Evolutionary conservation across 75 land plant species (phyloP).

Genomic region (Gnetum montanum): DNA sequence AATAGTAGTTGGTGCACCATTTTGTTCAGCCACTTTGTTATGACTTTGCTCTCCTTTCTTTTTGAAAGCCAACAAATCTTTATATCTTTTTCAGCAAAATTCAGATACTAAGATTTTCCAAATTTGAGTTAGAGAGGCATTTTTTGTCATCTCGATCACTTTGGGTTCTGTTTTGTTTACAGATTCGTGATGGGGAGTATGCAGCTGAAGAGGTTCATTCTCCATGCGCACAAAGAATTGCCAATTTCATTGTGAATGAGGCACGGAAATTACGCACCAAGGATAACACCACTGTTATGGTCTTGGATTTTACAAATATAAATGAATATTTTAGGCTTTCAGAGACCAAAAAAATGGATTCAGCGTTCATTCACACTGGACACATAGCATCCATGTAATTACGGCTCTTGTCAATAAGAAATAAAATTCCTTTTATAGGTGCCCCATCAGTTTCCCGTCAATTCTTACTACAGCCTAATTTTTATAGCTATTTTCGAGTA

Average conservation of each 20-base stretch:
- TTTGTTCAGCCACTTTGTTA: too few species aligned
- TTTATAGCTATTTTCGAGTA: too few species aligned
- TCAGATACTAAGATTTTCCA: too few species aligned
- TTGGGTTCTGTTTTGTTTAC: slow-evolving; percentile 7
- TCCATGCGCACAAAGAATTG: slow-evolving; percentile 52
- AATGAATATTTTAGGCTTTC: slow-evolving; percentile 21
- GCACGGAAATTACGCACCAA: slow-evolving; percentile 72
- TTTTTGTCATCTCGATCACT: too few species aligned
- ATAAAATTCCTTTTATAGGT: too few species aligned
- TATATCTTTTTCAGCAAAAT: background rate
- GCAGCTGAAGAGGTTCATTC: slow-evolving; percentile 14
- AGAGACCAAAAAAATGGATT: background rate
- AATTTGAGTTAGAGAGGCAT: too few species aligned
- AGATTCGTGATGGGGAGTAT: slow-evolving; percentile 44
- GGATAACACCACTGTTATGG: slow-evolving; percentile 81
- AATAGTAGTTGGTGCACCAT: too few species aligned
- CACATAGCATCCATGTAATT: too few species aligned
- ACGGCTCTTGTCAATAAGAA: too few species aligned
- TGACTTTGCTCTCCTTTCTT: background rate
- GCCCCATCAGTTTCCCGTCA: too few species aligned
- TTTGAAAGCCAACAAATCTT: background rate
- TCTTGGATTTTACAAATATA: slow-evolving; percentile 57
- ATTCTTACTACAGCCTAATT: too few species aligned
- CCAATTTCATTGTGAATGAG: slow-evolving; percentile 58
- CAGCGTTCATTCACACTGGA: background rate